Base-by-base conservation (phyloP, 2,329 filamentous ascomycete genomes). In the Setomelanomma holmii region DNA sequence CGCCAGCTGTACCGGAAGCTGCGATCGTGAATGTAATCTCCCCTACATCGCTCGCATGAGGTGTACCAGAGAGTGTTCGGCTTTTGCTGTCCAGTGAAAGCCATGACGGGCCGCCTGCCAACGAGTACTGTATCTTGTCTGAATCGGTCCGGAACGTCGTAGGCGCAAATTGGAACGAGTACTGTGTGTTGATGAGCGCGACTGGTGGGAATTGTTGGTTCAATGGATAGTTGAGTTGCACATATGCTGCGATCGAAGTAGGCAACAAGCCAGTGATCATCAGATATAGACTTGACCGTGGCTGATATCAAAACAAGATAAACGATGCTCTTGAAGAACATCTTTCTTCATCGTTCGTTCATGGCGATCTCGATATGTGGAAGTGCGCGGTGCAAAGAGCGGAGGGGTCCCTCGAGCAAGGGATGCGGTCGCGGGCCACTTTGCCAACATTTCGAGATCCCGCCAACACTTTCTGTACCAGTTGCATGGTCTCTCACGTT, bases 191-290 rank as follows among this genome's bases (percentile, higher is more conserved):
- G 53, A 89, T 79, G 59, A 89, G 84, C 17, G 90, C 91, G 46
- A 93, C 88, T 3, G 89, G 88, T 24, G 91, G 91, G 1, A 96
- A 82, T 73, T 96, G 92, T 2, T 90, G 87, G 74, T 95, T 96
- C 73, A 96, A 81, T 1, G 91, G 91, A 63, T 93, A 93, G 40
- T 79, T 79, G 45, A 77, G 66, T 39, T 72, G 70, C 16, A 76
- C 75, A 20, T 55, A 59, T 49, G 72, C 72, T n/a, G 54, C 47
- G 34, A 50, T 60, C 17, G 53, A 50, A 14, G 52, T 48, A 42
- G 53, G 44, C 27, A 69, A 52, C 19, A 67, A 30, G 27, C 60
- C 44, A 20, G 67, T 16, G 6, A 53, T 55, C 20, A 56, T 48
- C 40, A 61, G 24, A 54, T 63, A 62, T 59, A 55, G 47, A 47